These are phyloP conservation scores for Abortiporus biennis DNA, from an alignment of 1,284 basidiomycete species.

Conservation along the genomic window DNA sequence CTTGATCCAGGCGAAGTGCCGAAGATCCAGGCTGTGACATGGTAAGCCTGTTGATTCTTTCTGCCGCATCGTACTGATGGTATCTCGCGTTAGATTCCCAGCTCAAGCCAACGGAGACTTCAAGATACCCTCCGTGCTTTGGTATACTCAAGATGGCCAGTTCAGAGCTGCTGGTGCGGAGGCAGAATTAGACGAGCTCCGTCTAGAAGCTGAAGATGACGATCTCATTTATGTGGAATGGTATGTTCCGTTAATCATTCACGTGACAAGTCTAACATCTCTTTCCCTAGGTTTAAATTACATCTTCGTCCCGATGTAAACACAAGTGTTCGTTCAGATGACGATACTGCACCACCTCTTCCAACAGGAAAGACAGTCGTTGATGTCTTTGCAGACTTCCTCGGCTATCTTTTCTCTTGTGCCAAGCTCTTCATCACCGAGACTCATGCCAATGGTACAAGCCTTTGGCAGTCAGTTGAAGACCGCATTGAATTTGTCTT, in stretches of 20 bases:
- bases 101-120: slow-evolving; percentile 37
- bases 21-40: slow-evolving; percentile 51
- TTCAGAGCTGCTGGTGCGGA: slow-evolving; percentile 48
- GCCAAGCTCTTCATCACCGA: slow-evolving; percentile 41
- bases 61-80: no score
- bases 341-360: slow-evolving; percentile 18
- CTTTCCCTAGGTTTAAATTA: slow-evolving; percentile 47
- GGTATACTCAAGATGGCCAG: slow-evolving; percentile 39
- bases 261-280: background rate
- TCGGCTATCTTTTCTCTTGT: slow-evolving; percentile 42
- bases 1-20: slow-evolving; percentile 16
- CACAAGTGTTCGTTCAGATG: slow-evolving; percentile 28
- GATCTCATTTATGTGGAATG: slow-evolving; percentile 44
- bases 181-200: slow-evolving; percentile 34
- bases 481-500: slow-evolving; percentile 29
- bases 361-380: slow-evolving; percentile 39
- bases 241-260: no score
- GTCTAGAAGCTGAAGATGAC: slow-evolving; percentile 38
- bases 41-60: no score
- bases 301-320: slow-evolving; percentile 38
- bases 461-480: slow-evolving; percentile 31
- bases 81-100: slow-evolving; percentile 38
- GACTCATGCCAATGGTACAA: slow-evolving; percentile 35
- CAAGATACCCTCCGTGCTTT: slow-evolving; percentile 53
- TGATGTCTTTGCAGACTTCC: slow-evolving; percentile 47